phyloP scores from a whole-genome alignment of 305 asterid species.

The Solanum aculeatissimum region DNA sequence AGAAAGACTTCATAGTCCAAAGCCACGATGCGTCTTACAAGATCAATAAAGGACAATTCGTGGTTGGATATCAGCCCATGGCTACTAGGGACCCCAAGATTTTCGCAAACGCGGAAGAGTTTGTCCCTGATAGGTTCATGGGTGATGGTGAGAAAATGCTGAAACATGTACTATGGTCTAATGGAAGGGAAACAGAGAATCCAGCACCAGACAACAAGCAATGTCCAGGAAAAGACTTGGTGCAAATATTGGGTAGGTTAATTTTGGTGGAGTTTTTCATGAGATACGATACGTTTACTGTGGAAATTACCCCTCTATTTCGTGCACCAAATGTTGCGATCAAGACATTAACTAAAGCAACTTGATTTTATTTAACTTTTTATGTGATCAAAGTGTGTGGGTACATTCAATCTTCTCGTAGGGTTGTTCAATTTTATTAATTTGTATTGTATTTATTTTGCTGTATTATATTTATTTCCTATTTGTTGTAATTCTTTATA shows the following conservation, averaged over 20 bases:
- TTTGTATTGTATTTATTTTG: background rate
- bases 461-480: background rate
- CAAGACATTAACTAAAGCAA: constrained; percentile 18
- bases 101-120: constrained; percentile 21
- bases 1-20: constrained; percentile 16
- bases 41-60: constrained; percentile 38
- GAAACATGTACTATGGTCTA: constrained; percentile 39
- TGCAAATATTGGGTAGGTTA: constrained; percentile 30
- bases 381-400: background rate
- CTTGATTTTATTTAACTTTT: background rate
- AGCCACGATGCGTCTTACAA: constrained; percentile 28
- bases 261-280: constrained; percentile 37
- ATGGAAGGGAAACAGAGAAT: constrained; percentile 26
- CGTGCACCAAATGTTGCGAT: constrained; percentile 24
- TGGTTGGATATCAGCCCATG: constrained; percentile 47
- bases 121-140: constrained; percentile 31
- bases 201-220: constrained; percentile 36
- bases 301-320: constrained; percentile 7
- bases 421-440: background rate
- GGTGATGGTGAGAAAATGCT: constrained; percentile 34
- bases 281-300: constrained; percentile 34
- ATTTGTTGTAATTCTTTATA: background rate
- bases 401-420: no score
- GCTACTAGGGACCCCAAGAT: constrained; percentile 38
- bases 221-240: constrained; percentile 40